Conservation (phyloP, 225 moss, liverwort and hornwort species). For the Bryoerythrophyllum caledonicum region DNA sequence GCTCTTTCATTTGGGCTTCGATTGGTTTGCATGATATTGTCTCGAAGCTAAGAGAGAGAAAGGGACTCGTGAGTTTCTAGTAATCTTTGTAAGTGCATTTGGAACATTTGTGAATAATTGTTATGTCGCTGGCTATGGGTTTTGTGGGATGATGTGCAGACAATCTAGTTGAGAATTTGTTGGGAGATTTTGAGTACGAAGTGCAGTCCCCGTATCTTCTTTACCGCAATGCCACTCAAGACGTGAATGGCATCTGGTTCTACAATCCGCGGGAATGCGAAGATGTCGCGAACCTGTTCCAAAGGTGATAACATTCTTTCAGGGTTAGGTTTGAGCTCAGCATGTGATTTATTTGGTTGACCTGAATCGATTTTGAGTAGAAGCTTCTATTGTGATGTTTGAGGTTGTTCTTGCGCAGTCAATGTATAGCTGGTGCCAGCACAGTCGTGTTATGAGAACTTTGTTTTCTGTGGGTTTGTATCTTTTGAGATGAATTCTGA, state of each 20-base stretch:
- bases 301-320: conserved; percentile 47
- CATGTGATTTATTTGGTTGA: neutral
- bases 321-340: neutral
- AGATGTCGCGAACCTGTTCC: conserved; percentile 89
- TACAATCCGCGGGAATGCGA: conserved; percentile 93
- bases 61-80: neutral
- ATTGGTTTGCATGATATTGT: neutral
- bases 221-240: conserved; percentile 90
- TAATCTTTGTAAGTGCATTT: neutral
- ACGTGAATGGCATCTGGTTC: conserved; percentile 99
- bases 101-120: neutral
- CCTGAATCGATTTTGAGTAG: neutral
- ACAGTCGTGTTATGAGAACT: neutral
- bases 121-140: neutral
- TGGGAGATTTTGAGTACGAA: conserved; percentile 97
- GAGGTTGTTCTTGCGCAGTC: neutral
- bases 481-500: neutral
- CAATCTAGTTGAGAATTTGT: conserved; percentile 89
- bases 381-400: neutral
- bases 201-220: conserved; percentile 95
- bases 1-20: no score
- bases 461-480: neutral
- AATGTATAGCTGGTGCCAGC: neutral
- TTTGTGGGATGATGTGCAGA: conserved; percentile 43
- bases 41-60: neutral